These are phyloP conservation scores for Cryptosporidium ubiquitum DNA, from an alignment of 169 alveolate genomes.

Conservation along the genomic window DNA sequence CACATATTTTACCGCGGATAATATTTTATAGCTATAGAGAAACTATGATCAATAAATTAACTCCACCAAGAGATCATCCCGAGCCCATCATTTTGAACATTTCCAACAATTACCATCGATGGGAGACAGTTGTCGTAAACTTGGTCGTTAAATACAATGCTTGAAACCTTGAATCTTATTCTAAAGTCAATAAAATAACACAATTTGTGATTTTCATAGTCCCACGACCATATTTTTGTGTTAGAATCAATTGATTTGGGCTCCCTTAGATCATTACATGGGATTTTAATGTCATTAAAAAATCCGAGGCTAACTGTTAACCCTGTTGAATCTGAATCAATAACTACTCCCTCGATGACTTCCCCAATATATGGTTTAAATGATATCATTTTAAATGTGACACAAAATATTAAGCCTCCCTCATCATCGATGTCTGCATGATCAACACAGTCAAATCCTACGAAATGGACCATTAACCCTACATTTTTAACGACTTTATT, in stretches of 20 bases:
- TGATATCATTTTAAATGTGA: slow-evolving; percentile 52
- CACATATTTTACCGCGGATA: slow-evolving; percentile 1
- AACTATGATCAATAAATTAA: not conserved
- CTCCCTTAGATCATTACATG: slow-evolving; percentile 61
- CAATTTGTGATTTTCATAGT: slow-evolving; percentile 60
- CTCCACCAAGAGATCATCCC: slow-evolving; percentile 74
- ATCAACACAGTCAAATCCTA: slow-evolving; percentile 39
- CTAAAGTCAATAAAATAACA: slow-evolving; percentile 30
- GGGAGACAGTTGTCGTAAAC: slow-evolving; percentile 1
- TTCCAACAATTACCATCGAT: slow-evolving; percentile 59
- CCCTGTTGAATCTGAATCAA: slow-evolving; percentile 66
- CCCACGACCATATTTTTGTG: slow-evolving; percentile 70
- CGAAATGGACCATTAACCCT: slow-evolving; percentile 29
- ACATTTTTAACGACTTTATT: slow-evolving; percentile 55
- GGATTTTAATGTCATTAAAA: slow-evolving; percentile 55
- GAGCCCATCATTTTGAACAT: slow-evolving; percentile 69
- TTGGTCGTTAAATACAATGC: slow-evolving; percentile 33
- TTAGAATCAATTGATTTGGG: slow-evolving; percentile 52
- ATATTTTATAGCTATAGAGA: not conserved
- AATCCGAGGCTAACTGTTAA: slow-evolving; percentile 66
- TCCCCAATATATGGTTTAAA: slow-evolving; percentile 58
- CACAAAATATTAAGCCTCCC: slow-evolving; percentile 25
- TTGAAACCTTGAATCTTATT: slow-evolving; percentile 55
- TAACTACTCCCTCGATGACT: slow-evolving; percentile 46
- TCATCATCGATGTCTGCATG: slow-evolving; percentile 60